A percentile compares a stretch with the other conserved stretches of the same genome.
Evolutionary conservation across 2,329 filamentous ascomycete species (phyloP).

Genomic region (Botrytis pseudocinerea): DNA sequence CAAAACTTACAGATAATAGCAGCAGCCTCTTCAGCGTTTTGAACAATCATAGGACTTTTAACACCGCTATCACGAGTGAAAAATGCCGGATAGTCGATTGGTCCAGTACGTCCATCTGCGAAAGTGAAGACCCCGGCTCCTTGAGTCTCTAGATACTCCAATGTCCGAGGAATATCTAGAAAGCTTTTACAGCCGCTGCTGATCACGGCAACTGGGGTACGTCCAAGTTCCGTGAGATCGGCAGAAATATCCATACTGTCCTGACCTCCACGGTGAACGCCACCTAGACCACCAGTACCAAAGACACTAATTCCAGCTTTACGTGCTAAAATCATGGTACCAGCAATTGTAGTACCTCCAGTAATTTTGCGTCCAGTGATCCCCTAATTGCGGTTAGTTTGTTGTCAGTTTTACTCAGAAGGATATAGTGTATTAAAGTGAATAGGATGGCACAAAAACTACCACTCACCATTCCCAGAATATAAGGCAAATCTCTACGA

Average conservation of each 20-base stretch:
- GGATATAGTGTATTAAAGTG: neutral
- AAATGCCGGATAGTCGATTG: constrained; percentile 87
- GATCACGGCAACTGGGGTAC: constrained; percentile 84
- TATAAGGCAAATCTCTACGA: constrained; percentile 79
- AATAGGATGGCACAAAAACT: neutral
- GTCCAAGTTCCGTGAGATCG: constrained; percentile 89
- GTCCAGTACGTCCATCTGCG: constrained; percentile 71
- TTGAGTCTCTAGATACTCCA: constrained; percentile 73
- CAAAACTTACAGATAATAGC: constrained; percentile 69
- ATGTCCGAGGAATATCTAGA: constrained; percentile 83
- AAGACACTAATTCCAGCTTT: constrained; percentile 89
- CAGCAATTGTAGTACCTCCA: constrained; percentile 90
- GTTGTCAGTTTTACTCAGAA: neutral
- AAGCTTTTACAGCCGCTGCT: constrained; percentile 95
- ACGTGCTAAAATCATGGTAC: constrained; percentile 86
- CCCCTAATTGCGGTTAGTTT: constrained; percentile 48
- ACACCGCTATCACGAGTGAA: constrained; percentile 86
- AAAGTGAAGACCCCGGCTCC: constrained; percentile 87
- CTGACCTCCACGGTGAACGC: constrained; percentile 88
- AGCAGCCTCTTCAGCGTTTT: constrained; percentile 78
- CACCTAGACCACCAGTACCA: constrained; percentile 90
- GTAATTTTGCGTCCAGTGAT: constrained; percentile 68
- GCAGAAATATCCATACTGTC: constrained; percentile 90
- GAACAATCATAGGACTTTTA: constrained; percentile 73
- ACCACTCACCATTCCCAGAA: constrained; percentile 69